Percentiles rank a stretch among this genome's conserved stretches.
Evolutionary conservation across 495 filamentous ascomycete species (phyloP).

Genomic region (Penicillium ochrochloron): DNA sequence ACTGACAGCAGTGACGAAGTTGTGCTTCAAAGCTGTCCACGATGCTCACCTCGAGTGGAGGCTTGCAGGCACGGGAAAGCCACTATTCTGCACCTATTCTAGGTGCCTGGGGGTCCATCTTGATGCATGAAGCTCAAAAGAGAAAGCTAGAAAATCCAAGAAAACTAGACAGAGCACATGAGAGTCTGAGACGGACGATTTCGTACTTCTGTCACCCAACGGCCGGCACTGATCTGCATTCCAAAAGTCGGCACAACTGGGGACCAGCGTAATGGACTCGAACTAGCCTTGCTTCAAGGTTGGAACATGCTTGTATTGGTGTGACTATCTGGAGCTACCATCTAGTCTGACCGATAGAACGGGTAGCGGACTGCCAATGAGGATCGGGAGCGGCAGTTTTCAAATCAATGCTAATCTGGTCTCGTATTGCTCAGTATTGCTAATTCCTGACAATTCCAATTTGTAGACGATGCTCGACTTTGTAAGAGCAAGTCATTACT

Average conservation of each 20-base stretch:
- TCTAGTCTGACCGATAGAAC: constrained; percentile 8
- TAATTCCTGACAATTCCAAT: not conserved
- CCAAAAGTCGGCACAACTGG: constrained; percentile 11
- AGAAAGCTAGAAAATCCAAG: constrained; percentile 5
- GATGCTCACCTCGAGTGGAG: not conserved
- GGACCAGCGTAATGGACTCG: constrained; percentile 16
- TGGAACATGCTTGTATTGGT: constrained; percentile 1
- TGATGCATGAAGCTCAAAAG: constrained; percentile 11
- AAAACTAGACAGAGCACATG: constrained; percentile 13
- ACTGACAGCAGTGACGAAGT: constrained; percentile 9
- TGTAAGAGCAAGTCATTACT: not conserved
- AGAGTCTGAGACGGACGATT: not conserved
- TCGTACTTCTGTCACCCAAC: constrained; percentile 17
- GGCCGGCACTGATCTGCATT: constrained; percentile 22
- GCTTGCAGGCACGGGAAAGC: not conserved
- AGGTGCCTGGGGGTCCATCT: not conserved
- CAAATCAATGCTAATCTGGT: not conserved
- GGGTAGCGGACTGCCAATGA: not conserved
- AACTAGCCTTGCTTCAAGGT: constrained; percentile 17
- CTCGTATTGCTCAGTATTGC: not conserved
- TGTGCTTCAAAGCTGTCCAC: not conserved
- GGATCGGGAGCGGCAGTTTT: not conserved
- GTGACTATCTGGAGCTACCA: not conserved
- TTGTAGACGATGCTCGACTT: not conserved
- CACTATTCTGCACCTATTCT: not conserved